A percentile compares a stretch with the other conserved stretches of the same genome.
phyloP scores from a whole-genome alignment of 768 basidiomycete species.

The Strobilomyces confusus region DNA sequence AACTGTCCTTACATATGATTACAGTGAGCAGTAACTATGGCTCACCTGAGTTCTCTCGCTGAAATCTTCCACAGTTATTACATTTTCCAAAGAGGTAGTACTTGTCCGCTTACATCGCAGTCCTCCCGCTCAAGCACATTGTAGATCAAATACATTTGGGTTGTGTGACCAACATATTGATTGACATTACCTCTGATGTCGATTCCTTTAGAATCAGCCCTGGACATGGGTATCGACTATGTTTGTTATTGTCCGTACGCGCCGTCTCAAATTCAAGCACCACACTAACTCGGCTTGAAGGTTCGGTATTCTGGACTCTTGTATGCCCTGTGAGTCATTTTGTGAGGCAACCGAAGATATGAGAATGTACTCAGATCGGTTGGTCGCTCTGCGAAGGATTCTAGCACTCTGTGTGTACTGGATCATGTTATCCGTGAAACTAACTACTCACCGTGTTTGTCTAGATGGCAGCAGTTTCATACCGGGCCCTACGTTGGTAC shows the following conservation, averaged over 20 bases:
- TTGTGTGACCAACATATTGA: background rate
- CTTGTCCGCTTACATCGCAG: background rate
- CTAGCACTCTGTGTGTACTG: background rate
- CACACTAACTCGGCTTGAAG: background rate
- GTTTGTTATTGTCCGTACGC: background rate
- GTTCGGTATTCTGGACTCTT: background rate
- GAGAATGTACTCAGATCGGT: background rate
- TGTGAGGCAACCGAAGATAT: background rate
- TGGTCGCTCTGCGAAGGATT: background rate
- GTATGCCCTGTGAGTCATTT: background rate
- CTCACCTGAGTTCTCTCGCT: background rate
- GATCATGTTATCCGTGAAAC: background rate
- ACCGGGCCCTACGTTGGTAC: background rate
- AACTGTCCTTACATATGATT: background rate
- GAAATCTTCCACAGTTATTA: background rate
- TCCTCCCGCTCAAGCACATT: background rate
- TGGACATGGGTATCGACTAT: background rate
- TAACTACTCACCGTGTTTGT: background rate
- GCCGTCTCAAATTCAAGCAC: background rate
- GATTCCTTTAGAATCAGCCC: background rate
- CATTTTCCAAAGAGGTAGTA: background rate
- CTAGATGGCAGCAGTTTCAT: background rate
- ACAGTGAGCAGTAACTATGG: background rate
- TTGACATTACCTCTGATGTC: background rate
- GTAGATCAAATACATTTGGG: conserved; percentile 2